Conservation (phyloP, 2,329 filamentous ascomycete genomes). For the Botrytis fabae region DNA sequence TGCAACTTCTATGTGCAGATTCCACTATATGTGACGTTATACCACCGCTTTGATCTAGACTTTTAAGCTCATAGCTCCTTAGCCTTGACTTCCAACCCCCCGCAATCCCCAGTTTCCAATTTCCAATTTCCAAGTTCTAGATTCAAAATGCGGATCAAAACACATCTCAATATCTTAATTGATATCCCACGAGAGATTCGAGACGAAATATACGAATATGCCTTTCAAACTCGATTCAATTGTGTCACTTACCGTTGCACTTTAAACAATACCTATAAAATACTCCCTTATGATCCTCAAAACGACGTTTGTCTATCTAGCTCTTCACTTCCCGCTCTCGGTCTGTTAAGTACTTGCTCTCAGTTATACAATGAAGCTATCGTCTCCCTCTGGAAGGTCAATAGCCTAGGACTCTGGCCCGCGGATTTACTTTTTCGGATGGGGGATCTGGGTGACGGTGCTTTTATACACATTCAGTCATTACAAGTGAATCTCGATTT, state of each 20-base stretch:
- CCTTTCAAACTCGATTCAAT: constrained; percentile 9
- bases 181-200: constrained; percentile 20
- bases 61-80: not conserved
- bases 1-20: not conserved
- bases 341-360: not conserved
- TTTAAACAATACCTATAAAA: not conserved
- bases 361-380: constrained; percentile 13
- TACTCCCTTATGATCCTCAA: constrained; percentile 18
- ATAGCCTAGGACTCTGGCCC: constrained; percentile 20
- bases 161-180: not conserved
- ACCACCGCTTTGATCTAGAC: not conserved
- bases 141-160: not conserved
- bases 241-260: constrained; percentile 18
- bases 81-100: not conserved
- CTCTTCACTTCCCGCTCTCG: constrained; percentile 5
- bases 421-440: constrained; percentile 18
- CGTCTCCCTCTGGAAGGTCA: constrained; percentile 12
- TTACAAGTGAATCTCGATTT: constrained; percentile 20
- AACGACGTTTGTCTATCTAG: constrained; percentile 10
- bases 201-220: constrained; percentile 20
- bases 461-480: not conserved
- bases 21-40: not conserved
- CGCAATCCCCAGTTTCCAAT: not conserved
- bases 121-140: not conserved
- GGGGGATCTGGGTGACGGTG: not conserved